These are phyloP conservation scores for Saturnispora saitoi DNA, from an alignment of 805 yeast species.

Conservation along the genomic window DNA sequence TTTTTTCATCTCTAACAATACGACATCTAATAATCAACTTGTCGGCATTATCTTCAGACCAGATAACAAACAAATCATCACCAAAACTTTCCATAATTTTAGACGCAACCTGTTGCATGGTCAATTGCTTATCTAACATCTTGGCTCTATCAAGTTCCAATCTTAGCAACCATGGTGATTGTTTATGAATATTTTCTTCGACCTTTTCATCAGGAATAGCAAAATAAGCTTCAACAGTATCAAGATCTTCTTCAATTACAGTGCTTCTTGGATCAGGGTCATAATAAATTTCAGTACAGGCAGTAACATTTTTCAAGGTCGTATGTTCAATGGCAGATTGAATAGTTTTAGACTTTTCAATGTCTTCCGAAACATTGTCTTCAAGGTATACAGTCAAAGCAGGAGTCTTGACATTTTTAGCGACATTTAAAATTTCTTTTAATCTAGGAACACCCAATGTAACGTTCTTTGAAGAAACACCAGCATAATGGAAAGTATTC, in stretches of 20 bases:
- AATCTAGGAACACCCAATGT: conserved; percentile 97
- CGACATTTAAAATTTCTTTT: conserved; percentile 96
- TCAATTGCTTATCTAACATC: conserved; percentile 95
- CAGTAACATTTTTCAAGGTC: conserved; percentile 85
- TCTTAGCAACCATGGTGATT: conserved; percentile 97
- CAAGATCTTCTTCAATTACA: conserved; percentile 93
- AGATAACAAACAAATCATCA: conserved; percentile 91
- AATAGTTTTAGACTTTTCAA: conserved; percentile 87
- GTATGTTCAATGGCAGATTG: conserved; percentile 98
- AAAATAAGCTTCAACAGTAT: conserved; percentile 94
- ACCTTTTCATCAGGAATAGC: conserved; percentile 97
- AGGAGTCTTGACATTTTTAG: conserved; percentile 99
- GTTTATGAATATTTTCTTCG: conserved; percentile 86
- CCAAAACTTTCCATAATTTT: conserved; percentile 88
- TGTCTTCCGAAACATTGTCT: conserved; percentile 72
- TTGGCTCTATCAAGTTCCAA: conserved; percentile 96
- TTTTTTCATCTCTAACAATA: conserved; percentile 93
- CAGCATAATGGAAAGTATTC: conserved; percentile 93
- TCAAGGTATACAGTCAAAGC: conserved; percentile 89
- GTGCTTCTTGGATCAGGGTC: conserved; percentile 98
- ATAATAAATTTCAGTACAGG: conserved; percentile 94
- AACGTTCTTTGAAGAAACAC: conserved; percentile 98
- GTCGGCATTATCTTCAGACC: conserved; percentile 99
- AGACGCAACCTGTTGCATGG: conserved; percentile 97
- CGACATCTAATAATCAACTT: conserved; percentile 96